Evolutionary conservation across 331 rosid genomes (phyloP).

Genomic region (Pyracantha coccinea): DNA sequence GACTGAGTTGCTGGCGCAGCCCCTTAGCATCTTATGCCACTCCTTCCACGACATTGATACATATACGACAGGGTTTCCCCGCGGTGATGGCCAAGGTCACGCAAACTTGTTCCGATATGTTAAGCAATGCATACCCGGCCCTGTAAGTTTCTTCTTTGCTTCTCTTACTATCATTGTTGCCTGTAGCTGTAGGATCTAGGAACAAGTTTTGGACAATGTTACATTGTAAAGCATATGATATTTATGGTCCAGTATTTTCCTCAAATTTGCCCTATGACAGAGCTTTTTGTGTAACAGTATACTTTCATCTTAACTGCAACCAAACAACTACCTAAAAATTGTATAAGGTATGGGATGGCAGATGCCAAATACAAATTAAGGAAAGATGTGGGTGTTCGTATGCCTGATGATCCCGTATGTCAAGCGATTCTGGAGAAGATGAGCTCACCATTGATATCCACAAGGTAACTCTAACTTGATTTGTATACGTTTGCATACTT

Average conservation of each 20-base stretch:
- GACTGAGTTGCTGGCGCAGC: slow-evolving; percentile 38
- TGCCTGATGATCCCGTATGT: slow-evolving; percentile 83
- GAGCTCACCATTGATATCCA: slow-evolving; percentile 75
- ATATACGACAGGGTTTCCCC: slow-evolving; percentile 80
- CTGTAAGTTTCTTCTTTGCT: slow-evolving; percentile 57
- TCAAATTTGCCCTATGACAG: slow-evolving; percentile 17
- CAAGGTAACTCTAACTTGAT: slow-evolving; percentile 42
- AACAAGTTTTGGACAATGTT: neutral
- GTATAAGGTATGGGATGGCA: slow-evolving; percentile 67
- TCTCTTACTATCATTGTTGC: neutral
- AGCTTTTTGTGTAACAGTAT: slow-evolving; percentile 50
- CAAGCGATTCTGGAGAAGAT: slow-evolving; percentile 72
- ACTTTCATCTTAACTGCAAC: slow-evolving; percentile 90
- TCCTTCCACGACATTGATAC: slow-evolving; percentile 85
- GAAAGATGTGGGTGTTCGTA: slow-evolving; percentile 88
- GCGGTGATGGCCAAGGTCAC: slow-evolving; percentile 89
- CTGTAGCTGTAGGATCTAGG: neutral
- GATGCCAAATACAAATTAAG: slow-evolving; percentile 58
- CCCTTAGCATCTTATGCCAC: slow-evolving; percentile 90
- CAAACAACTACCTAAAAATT: slow-evolving; percentile 82
- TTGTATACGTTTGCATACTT: neutral
- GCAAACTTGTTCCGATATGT: slow-evolving; percentile 67
- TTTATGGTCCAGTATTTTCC: neutral
- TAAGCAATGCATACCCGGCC: slow-evolving; percentile 93
- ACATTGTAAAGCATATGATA: neutral